These are phyloP conservation scores for Telopea speciosissima DNA, from an alignment of 177 flowering plant species.

Conservation along the genomic window DNA sequence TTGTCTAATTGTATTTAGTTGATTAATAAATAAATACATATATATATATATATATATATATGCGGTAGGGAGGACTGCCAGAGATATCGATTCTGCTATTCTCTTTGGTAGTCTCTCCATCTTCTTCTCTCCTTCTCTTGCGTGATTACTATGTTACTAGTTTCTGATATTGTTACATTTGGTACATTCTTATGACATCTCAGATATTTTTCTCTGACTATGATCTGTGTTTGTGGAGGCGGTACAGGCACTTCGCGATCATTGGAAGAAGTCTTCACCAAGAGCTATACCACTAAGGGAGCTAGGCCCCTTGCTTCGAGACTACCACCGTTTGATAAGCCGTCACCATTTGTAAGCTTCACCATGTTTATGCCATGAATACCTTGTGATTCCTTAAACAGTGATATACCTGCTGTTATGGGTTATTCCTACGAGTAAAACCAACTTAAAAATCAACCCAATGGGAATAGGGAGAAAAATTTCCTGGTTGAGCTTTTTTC, in stretches of 20 bases:
- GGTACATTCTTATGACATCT: not conserved
- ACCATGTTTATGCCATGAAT: not conserved
- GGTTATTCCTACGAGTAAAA: not conserved
- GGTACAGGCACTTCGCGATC: conserved; percentile 59
- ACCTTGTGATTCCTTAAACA: not conserved
- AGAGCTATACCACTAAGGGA: conserved; percentile 56
- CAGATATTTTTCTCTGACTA: conserved; percentile 2
- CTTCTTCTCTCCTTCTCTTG: too few species aligned
- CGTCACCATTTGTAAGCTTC: conserved; percentile 54
- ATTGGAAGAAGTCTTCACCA: conserved; percentile 65
- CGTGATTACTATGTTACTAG: too few species aligned
- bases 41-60: too few species aligned
- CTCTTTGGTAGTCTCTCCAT: too few species aligned
- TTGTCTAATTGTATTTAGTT: too few species aligned
- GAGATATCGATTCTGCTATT: too few species aligned
- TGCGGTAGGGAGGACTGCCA: too few species aligned
- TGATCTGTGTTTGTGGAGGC: conserved; percentile 21
- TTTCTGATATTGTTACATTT: too few species aligned
- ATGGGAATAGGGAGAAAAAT: too few species aligned
- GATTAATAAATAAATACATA: too few species aligned
- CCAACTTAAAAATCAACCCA: not conserved
- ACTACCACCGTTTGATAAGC: conserved; percentile 70
- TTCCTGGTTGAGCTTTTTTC: too few species aligned
- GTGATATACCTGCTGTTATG: not conserved
- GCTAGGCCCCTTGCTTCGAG: conserved; percentile 89